These are phyloP conservation scores for Coemansia sp. DNA, from an alignment of 192 early-diverging fungal genomes.

Conservation along the genomic window DNA sequence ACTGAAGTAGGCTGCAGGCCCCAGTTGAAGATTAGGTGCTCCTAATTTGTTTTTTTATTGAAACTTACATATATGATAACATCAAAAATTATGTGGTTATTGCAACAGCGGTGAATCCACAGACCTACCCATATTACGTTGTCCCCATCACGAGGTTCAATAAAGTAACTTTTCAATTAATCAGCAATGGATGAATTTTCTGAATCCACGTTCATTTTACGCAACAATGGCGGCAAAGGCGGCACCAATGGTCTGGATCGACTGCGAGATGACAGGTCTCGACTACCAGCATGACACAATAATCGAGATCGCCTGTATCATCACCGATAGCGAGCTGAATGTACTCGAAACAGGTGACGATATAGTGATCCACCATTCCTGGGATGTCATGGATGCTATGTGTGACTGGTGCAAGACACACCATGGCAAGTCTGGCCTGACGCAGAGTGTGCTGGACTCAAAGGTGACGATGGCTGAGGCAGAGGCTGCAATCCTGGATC, in stretches of 20 bases:
- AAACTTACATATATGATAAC: neutral
- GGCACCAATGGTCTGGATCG: conserved; percentile 53
- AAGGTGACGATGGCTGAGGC: conserved; percentile 67
- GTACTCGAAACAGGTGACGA: conserved; percentile 73
- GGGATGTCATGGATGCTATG: conserved; percentile 81
- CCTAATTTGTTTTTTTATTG: neutral
- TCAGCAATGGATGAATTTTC: neutral
- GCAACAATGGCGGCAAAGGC: neutral
- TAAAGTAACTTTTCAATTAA: too few species aligned
- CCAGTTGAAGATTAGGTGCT: neutral
- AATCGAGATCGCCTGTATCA: conserved; percentile 86
- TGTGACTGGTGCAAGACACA: conserved; percentile 87
- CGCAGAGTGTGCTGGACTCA: conserved; percentile 67
- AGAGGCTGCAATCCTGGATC: conserved; percentile 67
- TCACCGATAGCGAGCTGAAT: conserved; percentile 88
- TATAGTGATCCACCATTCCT: conserved; percentile 71
- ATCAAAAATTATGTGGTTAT: neutral
- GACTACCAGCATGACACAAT: conserved; percentile 67
- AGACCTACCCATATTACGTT: too few species aligned
- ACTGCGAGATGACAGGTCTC: conserved; percentile 57
- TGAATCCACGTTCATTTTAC: too few species aligned
- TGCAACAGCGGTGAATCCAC: too few species aligned
- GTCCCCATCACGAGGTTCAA: too few species aligned
- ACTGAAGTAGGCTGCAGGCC: conserved; percentile 8
- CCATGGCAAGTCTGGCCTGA: conserved; percentile 85